phyloP scores from a whole-genome alignment of 352 stramenopile species.

The Phytophthora sp. region DNA sequence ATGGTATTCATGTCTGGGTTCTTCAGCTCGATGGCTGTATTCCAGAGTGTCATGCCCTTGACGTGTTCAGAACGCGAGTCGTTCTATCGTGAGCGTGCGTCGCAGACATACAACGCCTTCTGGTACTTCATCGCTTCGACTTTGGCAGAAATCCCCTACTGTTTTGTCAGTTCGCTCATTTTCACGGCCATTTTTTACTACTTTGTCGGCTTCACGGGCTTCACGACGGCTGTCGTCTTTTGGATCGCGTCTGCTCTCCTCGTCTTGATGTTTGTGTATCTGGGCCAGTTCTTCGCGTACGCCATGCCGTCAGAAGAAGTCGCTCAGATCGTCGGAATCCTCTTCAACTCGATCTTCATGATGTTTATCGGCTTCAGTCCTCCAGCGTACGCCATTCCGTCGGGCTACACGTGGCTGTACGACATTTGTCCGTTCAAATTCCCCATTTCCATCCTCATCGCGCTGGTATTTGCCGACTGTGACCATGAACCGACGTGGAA shows the following conservation, averaged over 20 bases:
- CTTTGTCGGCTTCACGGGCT: conserved; percentile 7
- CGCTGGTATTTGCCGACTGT: conserved; percentile 23
- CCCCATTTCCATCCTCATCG: conserved; percentile 26
- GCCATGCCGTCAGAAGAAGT: conserved; percentile 13
- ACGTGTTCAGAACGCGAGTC: conserved; percentile 71
- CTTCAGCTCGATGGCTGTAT: conserved; percentile 41
- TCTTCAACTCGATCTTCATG: conserved; percentile 39
- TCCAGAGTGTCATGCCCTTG: conserved; percentile 34
- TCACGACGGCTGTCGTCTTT: conserved; percentile 35
- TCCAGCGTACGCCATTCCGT: conserved; percentile 29
- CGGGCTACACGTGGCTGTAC: conserved; percentile 22
- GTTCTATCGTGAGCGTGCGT: conserved; percentile 88
- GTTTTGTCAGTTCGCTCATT: background rate
- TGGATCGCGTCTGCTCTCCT: conserved; percentile 40
- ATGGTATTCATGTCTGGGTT: conserved; percentile 73
- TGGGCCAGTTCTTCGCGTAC: conserved; percentile 21
- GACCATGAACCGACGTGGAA: conserved; percentile 3
- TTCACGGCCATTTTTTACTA: conserved; percentile 8
- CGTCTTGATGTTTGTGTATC: conserved; percentile 49
- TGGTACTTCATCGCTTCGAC: conserved; percentile 34
- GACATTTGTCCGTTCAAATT: conserved; percentile 30
- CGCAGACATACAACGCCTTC: conserved; percentile 76
- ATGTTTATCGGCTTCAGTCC: conserved; percentile 43
- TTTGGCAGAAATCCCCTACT: conserved; percentile 52
- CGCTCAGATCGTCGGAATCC: conserved; percentile 20